phyloP scores from a whole-genome alignment of 2,329 filamentous ascomycete species.

The Botrytis medusae region DNA sequence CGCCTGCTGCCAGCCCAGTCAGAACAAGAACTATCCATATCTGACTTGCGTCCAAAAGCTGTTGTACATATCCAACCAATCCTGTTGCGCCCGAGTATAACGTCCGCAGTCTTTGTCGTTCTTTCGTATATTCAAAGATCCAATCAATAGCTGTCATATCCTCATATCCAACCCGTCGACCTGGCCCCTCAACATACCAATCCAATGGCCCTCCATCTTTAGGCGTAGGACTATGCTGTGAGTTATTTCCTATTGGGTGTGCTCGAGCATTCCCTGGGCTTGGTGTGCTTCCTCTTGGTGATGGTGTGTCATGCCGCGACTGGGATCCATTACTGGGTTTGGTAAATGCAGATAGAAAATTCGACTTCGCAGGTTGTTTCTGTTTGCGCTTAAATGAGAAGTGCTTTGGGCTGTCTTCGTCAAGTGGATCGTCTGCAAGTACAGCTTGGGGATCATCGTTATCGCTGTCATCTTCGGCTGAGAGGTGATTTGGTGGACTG shows the following conservation, averaged over 20 bases:
- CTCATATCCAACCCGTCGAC: slow-evolving; percentile 89
- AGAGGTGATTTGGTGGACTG: slow-evolving; percentile 28
- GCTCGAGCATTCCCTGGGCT: slow-evolving; percentile 23
- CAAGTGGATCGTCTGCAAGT: slow-evolving; percentile 58
- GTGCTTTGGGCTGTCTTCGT: slow-evolving; percentile 48
- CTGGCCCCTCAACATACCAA: slow-evolving; percentile 89
- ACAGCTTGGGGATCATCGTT: slow-evolving; percentile 42
- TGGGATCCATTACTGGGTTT: slow-evolving; percentile 26
- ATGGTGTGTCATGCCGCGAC: slow-evolving; percentile 32
- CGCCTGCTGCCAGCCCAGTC: slow-evolving; percentile 80
- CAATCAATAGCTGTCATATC: slow-evolving; percentile 97
- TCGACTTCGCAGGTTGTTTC: slow-evolving; percentile 41
- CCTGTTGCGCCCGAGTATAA: slow-evolving; percentile 69
- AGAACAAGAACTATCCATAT: slow-evolving; percentile 87
- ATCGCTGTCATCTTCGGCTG: slow-evolving; percentile 46
- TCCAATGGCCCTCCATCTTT: slow-evolving; percentile 60
- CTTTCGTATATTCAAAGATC: slow-evolving; percentile 98
- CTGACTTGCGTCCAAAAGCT: slow-evolving; percentile 80
- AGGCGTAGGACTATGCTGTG: slow-evolving; percentile 23
- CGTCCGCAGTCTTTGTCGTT: slow-evolving; percentile 81
- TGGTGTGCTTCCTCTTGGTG: slow-evolving; percentile 32
- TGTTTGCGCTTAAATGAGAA: slow-evolving; percentile 73
- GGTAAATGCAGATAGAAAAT: slow-evolving; percentile 36
- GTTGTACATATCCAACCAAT: slow-evolving; percentile 68
- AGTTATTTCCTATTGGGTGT: slow-evolving; percentile 25